Percentiles rank a stretch among this genome's conserved stretches.
These are phyloP conservation scores for Mucor mucedo DNA, from an alignment of 371 early-diverging fungal species.

Conservation along the genomic window DNA sequence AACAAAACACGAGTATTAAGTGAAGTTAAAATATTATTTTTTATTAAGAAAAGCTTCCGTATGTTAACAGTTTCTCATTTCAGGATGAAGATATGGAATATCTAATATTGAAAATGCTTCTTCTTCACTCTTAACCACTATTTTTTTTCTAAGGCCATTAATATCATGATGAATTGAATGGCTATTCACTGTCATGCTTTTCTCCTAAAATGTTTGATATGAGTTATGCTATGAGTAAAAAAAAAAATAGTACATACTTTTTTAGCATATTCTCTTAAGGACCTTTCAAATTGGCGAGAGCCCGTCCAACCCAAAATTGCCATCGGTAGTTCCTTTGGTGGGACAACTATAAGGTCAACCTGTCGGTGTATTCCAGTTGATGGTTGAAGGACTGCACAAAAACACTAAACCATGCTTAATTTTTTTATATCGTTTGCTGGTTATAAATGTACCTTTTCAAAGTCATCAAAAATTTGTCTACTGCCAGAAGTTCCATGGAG, in stretches of 20 bases:
- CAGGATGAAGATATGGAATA: conserved; percentile 49
- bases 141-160: conserved; percentile 12
- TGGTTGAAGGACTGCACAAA: conserved; percentile 54
- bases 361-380: conserved; percentile 47
- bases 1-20: no score
- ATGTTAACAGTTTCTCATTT: conserved; percentile 50
- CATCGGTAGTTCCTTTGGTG: conserved; percentile 30
- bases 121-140: conserved; percentile 34
- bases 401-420: conserved; percentile 33
- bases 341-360: conserved; percentile 53
- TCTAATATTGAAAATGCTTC: conserved; percentile 44
- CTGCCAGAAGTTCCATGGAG: not conserved
- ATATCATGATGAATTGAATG: conserved; percentile 39
- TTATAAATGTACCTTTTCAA: conserved; percentile 34
- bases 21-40: conserved; percentile 17
- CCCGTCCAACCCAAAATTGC: conserved; percentile 62
- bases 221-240: not conserved
- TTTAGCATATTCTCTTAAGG: conserved; percentile 43
- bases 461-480: conserved; percentile 22
- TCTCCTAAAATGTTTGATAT: conserved; percentile 22
- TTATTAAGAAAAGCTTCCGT: not conserved
- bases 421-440: not conserved
- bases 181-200: conserved; percentile 33
- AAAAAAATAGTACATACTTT: conserved; percentile 16
- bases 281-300: conserved; percentile 48